phyloP scores from a whole-genome alignment of 2,329 filamentous ascomycete species.

The Fusarium cicatricum region DNA sequence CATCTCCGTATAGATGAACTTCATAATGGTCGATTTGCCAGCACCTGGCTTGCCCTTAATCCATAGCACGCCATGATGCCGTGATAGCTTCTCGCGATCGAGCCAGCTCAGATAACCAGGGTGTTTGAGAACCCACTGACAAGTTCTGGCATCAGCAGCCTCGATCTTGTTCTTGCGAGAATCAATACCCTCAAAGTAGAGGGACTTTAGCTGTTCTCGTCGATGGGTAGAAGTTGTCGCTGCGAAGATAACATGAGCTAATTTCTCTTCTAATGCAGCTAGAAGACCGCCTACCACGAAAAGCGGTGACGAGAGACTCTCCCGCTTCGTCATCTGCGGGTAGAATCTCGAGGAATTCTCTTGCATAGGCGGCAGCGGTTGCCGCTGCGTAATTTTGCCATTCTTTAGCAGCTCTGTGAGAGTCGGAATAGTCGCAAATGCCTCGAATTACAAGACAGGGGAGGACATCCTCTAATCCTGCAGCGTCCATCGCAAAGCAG shows the following conservation, averaged over 20 bases:
- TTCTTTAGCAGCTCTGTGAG: constrained; percentile 47
- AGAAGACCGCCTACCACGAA: too few relatives aligned
- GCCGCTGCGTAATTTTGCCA: constrained; percentile 49
- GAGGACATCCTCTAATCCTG: constrained; percentile 31
- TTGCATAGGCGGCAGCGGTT: constrained; percentile 41
- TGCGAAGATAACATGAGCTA: too few relatives aligned
- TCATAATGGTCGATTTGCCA: constrained; percentile 58
- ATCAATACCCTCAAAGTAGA: too few relatives aligned
- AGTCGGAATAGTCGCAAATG: constrained; percentile 50
- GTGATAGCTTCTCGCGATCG: neutral
- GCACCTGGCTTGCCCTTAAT: constrained; percentile 56
- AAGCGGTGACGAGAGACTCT: too few relatives aligned
- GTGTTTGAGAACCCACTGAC: constrained; percentile 15
- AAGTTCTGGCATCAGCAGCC: constrained; percentile 13
- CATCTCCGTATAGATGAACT: constrained; percentile 39
- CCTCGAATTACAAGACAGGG: constrained; percentile 46
- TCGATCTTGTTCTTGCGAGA: too few relatives aligned
- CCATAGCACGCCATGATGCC: constrained; percentile 52
- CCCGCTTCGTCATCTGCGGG: neutral
- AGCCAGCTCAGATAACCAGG: constrained; percentile 18
- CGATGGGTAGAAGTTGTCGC: too few relatives aligned
- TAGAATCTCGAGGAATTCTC: constrained; percentile 19
- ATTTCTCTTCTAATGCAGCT: too few relatives aligned
- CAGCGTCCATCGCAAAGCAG: constrained; percentile 43
- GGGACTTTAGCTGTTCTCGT: too few relatives aligned